Percentiles rank a stretch among this genome's conserved stretches.
Evolutionary conservation across 768 basidiomycete genomes (phyloP).

Genomic region (Candolleomyces aberdarensis): DNA sequence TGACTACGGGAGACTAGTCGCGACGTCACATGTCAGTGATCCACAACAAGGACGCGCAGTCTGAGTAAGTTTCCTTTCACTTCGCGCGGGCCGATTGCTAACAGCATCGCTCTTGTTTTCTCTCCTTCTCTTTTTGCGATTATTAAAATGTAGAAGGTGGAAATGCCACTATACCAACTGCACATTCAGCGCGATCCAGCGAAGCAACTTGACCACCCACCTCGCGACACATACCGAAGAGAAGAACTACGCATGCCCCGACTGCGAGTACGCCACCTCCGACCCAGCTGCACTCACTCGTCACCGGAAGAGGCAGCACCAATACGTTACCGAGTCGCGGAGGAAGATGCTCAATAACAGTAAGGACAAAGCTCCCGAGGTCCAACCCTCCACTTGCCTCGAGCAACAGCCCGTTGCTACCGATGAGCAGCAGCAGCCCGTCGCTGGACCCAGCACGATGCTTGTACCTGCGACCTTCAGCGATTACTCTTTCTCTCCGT

Average conservation of each 20-base stretch:
- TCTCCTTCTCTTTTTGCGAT: neutral
- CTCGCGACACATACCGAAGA: neutral
- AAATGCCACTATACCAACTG: neutral
- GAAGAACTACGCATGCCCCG: neutral
- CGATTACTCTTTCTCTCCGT: neutral
- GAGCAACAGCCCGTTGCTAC: neutral
- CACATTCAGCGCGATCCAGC: neutral
- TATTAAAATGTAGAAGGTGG: neutral
- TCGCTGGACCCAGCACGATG: no score
- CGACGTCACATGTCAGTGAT: neutral
- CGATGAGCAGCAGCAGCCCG: no score
- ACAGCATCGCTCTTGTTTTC: neutral
- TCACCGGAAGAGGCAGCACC: slow-evolving; percentile 7
- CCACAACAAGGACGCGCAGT: neutral
- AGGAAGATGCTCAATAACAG: neutral
- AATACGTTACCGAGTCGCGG: neutral
- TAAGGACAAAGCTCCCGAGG: neutral
- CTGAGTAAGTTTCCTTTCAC: neutral
- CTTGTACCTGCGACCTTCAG: neutral
- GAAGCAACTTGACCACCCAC: neutral
- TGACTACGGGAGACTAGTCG: no score
- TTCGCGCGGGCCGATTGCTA: no score
- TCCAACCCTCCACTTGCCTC: neutral
- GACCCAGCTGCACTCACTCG: slow-evolving; percentile 9
- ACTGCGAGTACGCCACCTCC: neutral